phyloP scores from a whole-genome alignment of 306 rosid species.

The Cucurbita pepo region DNA sequence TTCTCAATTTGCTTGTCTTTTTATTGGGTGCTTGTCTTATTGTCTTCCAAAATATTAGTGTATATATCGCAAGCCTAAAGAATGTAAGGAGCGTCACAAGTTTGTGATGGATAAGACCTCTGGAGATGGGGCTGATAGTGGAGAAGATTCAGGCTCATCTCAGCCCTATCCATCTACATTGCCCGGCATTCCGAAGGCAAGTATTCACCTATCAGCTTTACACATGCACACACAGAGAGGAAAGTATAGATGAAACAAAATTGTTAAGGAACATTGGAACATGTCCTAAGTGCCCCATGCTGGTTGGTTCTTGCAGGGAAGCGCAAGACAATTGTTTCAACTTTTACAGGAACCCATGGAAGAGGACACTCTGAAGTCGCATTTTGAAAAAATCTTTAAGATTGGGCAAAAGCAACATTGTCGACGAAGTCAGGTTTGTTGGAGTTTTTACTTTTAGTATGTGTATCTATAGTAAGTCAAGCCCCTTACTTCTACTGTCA shows the following conservation, averaged over 20 bases:
- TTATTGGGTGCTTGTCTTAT: neutral
- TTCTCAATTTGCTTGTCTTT: neutral
- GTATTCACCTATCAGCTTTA: neutral
- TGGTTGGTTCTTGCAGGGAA: conserved; percentile 53
- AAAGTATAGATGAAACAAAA: neutral
- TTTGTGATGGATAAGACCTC: conserved; percentile 67
- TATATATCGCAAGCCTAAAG: conserved; percentile 84
- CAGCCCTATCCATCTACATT: conserved; percentile 95
- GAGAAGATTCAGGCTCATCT: conserved; percentile 96
- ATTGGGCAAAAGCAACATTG: conserved; percentile 76
- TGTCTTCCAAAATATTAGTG: conserved; percentile 33
- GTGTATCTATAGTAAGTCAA: neutral
- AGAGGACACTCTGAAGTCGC: conserved; percentile 81
- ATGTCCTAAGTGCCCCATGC: neutral
- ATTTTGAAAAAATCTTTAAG: conserved; percentile 82
- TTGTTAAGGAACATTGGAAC: neutral
- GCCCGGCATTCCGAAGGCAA: conserved; percentile 99
- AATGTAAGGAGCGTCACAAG: conserved; percentile 96
- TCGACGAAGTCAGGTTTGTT: conserved; percentile 68
- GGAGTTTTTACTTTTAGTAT: neutral
- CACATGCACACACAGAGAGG: neutral
- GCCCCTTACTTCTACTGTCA: too few species aligned
- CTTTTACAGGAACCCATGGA: conserved; percentile 95
- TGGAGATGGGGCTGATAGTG: conserved; percentile 98
- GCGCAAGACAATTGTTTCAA: conserved; percentile 96